phyloP scores from a whole-genome alignment of 345 rosid genomes.

The Angophora floribunda region DNA sequence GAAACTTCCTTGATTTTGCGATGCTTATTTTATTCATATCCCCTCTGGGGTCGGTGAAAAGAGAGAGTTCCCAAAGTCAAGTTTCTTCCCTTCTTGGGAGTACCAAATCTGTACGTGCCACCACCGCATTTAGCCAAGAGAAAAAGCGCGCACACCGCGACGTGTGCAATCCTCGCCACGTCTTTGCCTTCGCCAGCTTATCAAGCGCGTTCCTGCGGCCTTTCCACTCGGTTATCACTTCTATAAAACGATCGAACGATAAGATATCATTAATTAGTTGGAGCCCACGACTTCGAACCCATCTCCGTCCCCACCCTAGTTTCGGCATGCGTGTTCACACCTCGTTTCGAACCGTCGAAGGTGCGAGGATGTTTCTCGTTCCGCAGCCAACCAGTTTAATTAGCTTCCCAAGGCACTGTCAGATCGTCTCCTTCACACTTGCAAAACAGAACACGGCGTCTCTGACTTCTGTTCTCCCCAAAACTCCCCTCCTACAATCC shows the following conservation, averaged over 20 bases:
- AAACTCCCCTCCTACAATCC: not conserved
- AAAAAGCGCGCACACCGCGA: not conserved
- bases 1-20: not conserved
- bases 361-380: not conserved
- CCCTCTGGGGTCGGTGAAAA: not conserved
- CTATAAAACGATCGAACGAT: not conserved
- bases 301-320: not conserved
- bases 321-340: not conserved
- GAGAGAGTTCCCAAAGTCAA: not conserved
- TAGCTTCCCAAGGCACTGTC: not conserved
- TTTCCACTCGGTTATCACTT: not conserved
- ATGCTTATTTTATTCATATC: no score
- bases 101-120: not conserved
- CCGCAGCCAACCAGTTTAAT: not conserved
- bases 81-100: not conserved
- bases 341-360: not conserved
- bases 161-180: not conserved
- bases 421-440: not conserved
- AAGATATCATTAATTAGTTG: not conserved
- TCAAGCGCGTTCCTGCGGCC: not conserved
- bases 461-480: not conserved
- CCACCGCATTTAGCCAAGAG: no score
- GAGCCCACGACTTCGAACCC: not conserved
- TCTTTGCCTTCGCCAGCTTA: not conserved
- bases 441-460: not conserved